Base-by-base conservation (phyloP, 2,329 filamentous ascomycete genomes). In the Macrophomina phaseolina region DNA sequence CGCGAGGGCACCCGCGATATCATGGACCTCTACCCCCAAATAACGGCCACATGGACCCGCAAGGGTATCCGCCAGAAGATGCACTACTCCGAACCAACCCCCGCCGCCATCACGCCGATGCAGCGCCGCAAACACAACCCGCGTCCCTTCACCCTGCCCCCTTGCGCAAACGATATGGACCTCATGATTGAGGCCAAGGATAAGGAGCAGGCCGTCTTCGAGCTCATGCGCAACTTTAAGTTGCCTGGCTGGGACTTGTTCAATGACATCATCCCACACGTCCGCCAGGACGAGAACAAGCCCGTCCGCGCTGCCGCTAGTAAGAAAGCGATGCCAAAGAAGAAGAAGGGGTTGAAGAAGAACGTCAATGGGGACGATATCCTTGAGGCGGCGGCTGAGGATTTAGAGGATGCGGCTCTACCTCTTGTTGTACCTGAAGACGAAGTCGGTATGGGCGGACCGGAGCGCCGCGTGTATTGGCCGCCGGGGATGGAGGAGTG, bases 161-260 rank as follows among this genome's bases (percentile, higher is more conserved):
- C 94, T 0, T 97, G 94, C 73, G 84, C 89, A 4, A 82, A 87
- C 0, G 89, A 91, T 38, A 95, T 96, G 90, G 94, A 97, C 74
- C 83, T 98, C n/a, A 98, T 98, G 94, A 97, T 98, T 68, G 94
- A 98, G 80, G 94, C 94, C 56, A 98, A 98, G 77, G 94, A 97
- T 75, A 98, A 98, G 79, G 94, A 98, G 76, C 94, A 98, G 78
- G 93, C 94, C 0, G 93, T 97, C 0, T 97, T 98, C 73, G 93
- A 97, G 70, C 84, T 98, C 18, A 97, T 97, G 93, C 86, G 91
- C 28, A 93, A 85, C 0, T 97, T 93, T 77, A 93, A 90, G 72
- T 83, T 98, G 0, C 92, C 93, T 0, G 93, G 93, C 0, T 91
- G 89, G 79, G 84, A 95, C 23, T 85, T 80, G 0, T 88, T 96